A percentile compares a stretch with the other conserved stretches of the same genome.
These are phyloP conservation scores for Maudiozyma turicensis DNA, from an alignment of 805 yeast species.

Conservation along the genomic window DNA sequence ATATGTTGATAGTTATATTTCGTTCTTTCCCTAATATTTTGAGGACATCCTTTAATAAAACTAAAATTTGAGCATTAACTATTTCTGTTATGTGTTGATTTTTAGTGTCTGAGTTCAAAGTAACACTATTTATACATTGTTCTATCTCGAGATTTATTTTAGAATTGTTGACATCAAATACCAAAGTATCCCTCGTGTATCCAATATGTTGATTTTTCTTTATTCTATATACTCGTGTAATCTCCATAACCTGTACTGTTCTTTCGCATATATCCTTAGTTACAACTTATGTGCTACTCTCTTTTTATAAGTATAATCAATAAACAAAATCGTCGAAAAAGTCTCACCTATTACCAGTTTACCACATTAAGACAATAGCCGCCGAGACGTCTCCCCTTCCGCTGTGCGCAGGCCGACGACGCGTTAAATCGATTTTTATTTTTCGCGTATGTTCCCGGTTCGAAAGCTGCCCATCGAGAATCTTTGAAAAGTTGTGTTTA, in stretches of 20 bases:
- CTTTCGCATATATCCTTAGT: neutral
- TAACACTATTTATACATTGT: neutral
- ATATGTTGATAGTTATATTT: neutral
- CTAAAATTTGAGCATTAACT: neutral
- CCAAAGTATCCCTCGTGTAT: neutral
- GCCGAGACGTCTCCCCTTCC: neutral
- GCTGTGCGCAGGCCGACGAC: neutral
- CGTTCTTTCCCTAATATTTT: neutral
- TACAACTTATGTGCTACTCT: neutral
- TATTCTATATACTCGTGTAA: neutral
- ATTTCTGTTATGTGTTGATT: neutral
- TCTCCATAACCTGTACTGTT: neutral
- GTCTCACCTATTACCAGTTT: neutral
- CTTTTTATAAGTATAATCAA: too few species aligned
- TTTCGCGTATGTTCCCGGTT: neutral
- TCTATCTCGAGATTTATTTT: neutral
- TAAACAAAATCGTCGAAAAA: too few species aligned
- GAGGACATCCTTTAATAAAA: neutral
- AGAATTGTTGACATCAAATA: constrained; percentile 5
- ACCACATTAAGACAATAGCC: neutral
- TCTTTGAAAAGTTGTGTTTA: too few species aligned
- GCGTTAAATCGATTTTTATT: neutral
- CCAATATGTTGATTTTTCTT: neutral
- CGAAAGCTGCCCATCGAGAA: too few species aligned
- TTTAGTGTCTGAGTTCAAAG: neutral